Evolutionary conservation across 192 early-diverging fungal genomes (phyloP), one percentile per base, ranked within the genome.

Genomic region (Rhizophagus clarus): DNA sequence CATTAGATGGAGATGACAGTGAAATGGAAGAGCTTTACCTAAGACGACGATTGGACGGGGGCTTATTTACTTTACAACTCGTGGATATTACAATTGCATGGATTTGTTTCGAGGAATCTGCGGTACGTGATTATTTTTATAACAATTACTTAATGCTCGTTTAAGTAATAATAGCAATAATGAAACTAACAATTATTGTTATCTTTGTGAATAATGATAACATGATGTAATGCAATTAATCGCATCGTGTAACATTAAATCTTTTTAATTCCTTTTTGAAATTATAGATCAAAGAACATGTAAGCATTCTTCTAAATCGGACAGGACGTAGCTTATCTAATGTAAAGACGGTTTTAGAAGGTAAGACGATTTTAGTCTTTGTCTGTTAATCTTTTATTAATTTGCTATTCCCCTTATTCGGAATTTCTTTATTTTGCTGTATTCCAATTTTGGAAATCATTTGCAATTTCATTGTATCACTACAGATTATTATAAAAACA

Each of bases 21-120:
- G 92, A 92, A 31, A 83, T 71, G 24, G 92, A 93, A 49, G 90
- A 93, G 69, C 80, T 91, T 31, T 94, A 96, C 79, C 67, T 94
- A 42, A 72, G 83, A 61, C 83, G 93, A 32, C 83, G 94, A 37
- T 81, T 97, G 72, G 93, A 93, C 51, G 90, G 91, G 0, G 97
- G 97, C 0, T 83, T 97, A 62, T 97, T 96, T 80, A 90, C 89
- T 51, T 82, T 95, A 69, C 95, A 97, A 61, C 83, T 90, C 66
- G 85, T 92, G 1, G 93, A 93, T 81, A 82, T 94, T 15, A 88
- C 91, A 8, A 79, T 96, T 72, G 91, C 90, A 26, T 91, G 89
- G 83, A 73, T 94, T 12, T 88, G 88, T 79, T 84, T 84, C 49
- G 94, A 94, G 63, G 81, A 89, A 40, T 26, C 75, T 12, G 78